Evolutionary conservation across 768 basidiomycete genomes (phyloP).

Genomic region (Boletus eberwhitei): DNA sequence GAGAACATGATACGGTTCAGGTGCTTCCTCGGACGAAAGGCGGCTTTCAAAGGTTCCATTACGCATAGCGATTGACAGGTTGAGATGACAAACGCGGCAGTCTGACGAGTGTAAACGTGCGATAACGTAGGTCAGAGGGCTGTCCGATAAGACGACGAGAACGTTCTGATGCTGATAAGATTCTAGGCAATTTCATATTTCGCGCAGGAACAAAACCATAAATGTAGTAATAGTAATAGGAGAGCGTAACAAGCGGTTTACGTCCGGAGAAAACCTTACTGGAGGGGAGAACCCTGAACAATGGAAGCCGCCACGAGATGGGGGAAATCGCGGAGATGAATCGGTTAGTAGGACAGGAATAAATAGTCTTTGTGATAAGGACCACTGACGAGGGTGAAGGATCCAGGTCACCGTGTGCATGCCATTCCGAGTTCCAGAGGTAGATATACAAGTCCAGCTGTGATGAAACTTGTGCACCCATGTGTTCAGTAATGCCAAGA

Average conservation of each 20-base stretch:
- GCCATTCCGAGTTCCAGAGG: too few relatives aligned
- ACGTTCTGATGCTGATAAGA: background rate
- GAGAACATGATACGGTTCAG: background rate
- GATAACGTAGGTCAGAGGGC: background rate
- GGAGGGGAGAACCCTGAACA: background rate
- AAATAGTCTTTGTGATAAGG: background rate
- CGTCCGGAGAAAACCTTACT: background rate
- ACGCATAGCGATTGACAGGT: constrained; percentile 1
- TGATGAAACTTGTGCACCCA: background rate
- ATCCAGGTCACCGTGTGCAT: background rate
- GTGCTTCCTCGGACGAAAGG: constrained; percentile 2
- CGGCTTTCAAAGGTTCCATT: constrained; percentile 9
- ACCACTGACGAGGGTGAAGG: background rate
- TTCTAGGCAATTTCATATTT: background rate
- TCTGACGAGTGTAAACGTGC: background rate
- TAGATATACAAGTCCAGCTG: background rate
- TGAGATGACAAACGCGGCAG: background rate
- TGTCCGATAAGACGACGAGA: background rate
- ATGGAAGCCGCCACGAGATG: background rate
- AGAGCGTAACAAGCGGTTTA: background rate
- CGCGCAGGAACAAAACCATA: background rate
- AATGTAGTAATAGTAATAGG: background rate
- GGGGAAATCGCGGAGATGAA: constrained; percentile 6
- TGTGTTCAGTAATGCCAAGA: constrained; percentile 2
- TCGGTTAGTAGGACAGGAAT: background rate